Evolutionary conservation across 1,284 basidiomycete genomes (phyloP).

Genomic region (Papiliotrema terrestris): DNA sequence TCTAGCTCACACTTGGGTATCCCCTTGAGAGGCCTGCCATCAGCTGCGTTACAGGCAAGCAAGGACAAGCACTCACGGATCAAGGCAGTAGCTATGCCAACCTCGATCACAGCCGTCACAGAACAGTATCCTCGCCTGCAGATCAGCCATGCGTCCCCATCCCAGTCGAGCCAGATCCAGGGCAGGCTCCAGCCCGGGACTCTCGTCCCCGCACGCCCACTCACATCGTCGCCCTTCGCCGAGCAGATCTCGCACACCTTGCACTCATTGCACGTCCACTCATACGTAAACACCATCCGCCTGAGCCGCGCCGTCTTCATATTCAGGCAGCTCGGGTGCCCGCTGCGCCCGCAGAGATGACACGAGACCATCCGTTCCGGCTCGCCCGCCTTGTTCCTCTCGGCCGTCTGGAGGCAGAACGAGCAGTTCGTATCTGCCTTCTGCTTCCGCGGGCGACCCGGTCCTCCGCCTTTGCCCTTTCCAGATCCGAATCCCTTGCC

Average conservation of each 20-base stretch:
- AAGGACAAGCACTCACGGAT: constrained; percentile 53
- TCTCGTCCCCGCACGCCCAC: too few species aligned
- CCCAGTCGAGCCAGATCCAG: neutral
- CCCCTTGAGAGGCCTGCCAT: constrained; percentile 51
- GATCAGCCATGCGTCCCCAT: neutral
- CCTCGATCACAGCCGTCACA: constrained; percentile 95
- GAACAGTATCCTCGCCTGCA: constrained; percentile 75
- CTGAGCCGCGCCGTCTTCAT: constrained; percentile 53
- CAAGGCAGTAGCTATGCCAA: constrained; percentile 87
- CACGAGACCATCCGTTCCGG: constrained; percentile 42
- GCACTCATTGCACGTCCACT: constrained; percentile 90
- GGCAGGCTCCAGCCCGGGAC: too few species aligned
- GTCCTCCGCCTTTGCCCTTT: too few species aligned
- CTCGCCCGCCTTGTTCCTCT: constrained; percentile 17
- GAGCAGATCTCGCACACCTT: constrained; percentile 88
- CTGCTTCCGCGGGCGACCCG: too few species aligned
- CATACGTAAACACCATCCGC: constrained; percentile 61
- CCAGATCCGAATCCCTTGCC: too few species aligned
- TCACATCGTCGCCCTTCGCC: constrained; percentile 83
- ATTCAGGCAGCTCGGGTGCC: constrained; percentile 70
- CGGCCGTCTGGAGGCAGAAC: constrained; percentile 34
- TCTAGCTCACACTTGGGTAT: too few species aligned
- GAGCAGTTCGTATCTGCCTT: constrained; percentile 13
- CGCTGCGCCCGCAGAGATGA: constrained; percentile 35
- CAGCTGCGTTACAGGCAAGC: constrained; percentile 1